phyloP scores from a whole-genome alignment of 331 rosid species.

The Prunus yedoensis region DNA sequence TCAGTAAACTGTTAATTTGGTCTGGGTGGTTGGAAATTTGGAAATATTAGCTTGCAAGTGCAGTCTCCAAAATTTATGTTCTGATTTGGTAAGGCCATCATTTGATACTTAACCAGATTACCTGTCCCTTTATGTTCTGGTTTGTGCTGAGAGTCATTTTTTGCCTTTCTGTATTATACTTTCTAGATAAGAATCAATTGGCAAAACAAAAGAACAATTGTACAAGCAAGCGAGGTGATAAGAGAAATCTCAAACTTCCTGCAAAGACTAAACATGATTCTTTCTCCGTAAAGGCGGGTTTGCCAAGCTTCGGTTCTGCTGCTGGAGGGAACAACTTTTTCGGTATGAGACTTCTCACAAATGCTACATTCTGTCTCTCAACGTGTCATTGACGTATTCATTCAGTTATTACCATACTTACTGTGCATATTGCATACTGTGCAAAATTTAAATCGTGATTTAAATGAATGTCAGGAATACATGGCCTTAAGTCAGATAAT shows the following conservation, averaged over 20 bases:
- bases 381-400: neutral
- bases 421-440: neutral
- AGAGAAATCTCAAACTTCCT: conserved; percentile 66
- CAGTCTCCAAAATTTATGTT: neutral
- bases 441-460: conserved; percentile 6
- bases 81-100: neutral
- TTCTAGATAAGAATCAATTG: conserved; percentile 59
- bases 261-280: conserved; percentile 72
- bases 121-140: neutral
- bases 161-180: conserved; percentile 5
- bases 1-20: neutral
- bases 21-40: neutral
- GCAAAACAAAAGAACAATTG: conserved; percentile 63
- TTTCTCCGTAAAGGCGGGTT: conserved; percentile 60
- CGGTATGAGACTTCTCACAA: conserved; percentile 46
- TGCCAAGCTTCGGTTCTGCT: conserved; percentile 55
- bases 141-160: conserved; percentile 14
- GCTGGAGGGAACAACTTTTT: conserved; percentile 67
- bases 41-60: neutral
- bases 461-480: conserved; percentile 54
- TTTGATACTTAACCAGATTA: neutral
- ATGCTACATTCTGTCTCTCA: neutral
- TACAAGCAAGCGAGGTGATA: conserved; percentile 73
- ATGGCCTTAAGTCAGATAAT: conserved; percentile 83
- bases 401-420: neutral